Evolutionary conservation across 2,329 filamentous ascomycete genomes (phyloP).

Genomic region (Lomentospora prolificans): DNA sequence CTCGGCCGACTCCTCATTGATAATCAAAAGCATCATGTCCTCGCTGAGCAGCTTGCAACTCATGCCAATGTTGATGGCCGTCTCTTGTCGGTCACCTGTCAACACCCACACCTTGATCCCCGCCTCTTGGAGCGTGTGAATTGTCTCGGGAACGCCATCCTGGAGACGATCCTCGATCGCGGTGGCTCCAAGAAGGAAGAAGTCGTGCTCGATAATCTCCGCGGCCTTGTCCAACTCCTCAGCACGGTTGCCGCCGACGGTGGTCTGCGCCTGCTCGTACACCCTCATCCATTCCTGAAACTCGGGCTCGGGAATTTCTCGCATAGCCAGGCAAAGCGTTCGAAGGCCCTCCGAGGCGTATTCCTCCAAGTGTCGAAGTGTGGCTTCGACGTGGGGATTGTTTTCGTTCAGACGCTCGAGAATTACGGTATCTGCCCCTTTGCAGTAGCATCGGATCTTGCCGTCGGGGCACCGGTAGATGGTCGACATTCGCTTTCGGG

Average conservation of each 20-base stretch:
- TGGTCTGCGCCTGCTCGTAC: slow-evolving; percentile 80
- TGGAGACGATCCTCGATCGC: slow-evolving; percentile 96
- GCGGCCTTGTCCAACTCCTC: slow-evolving; percentile 96
- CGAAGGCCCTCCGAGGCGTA: slow-evolving; percentile 94
- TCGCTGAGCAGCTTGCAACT: slow-evolving; percentile 97
- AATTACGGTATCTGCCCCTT: slow-evolving; percentile 96
- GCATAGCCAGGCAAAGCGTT: slow-evolving; percentile 89
- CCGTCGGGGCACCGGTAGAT: slow-evolving; percentile 96
- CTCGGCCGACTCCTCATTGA: slow-evolving; percentile 77
- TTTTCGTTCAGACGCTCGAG: slow-evolving; percentile 77
- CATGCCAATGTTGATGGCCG: slow-evolving; percentile 99
- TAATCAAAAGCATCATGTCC: slow-evolving; percentile 94
- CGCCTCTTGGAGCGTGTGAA: slow-evolving; percentile 90
- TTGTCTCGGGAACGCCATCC: slow-evolving; percentile 95
- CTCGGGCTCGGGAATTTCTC: slow-evolving; percentile 82
- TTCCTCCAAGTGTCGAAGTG: slow-evolving; percentile 90
- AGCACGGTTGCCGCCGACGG: slow-evolving; percentile 81
- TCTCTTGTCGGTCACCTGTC: slow-evolving; percentile 95
- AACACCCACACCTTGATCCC: slow-evolving; percentile 99
- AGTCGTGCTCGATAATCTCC: slow-evolving; percentile 87
- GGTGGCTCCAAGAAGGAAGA: slow-evolving; percentile 85
- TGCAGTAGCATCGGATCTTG: slow-evolving; percentile 87
- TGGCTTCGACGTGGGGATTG: slow-evolving; percentile 82
- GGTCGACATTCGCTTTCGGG: slow-evolving; percentile 93
- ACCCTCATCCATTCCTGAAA: slow-evolving; percentile 80